Base-by-base conservation (phyloP, 2,329 filamentous ascomycete species). In the Penicillium frequentans region DNA sequence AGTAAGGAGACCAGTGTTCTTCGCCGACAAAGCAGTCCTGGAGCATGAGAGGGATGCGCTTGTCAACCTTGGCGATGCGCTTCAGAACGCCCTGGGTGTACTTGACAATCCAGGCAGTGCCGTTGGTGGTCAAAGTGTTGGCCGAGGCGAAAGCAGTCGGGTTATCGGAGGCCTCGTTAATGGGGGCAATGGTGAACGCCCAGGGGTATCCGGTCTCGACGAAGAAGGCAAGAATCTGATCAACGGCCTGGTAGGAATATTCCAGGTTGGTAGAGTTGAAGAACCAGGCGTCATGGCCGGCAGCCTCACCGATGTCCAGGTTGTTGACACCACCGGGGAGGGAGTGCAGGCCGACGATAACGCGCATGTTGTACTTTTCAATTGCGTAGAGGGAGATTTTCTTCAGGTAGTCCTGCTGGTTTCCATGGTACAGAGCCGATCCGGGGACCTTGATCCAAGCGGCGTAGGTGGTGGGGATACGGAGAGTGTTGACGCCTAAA, bases 281-380 rank as follows among this genome's bases (percentile, higher is more conserved):
- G 57, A 65, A 66, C 65, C 64, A 67, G 21, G 49, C 55, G 44
- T 56, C 60, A 45, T 64, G 59, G 1, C 64, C 64, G 19, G 44
- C 35, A 2, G 59, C 59, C 52, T 67, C 64, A 19, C 64, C 65
- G 16, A 65, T 64, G 14, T 57, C 53, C 3, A 64, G 56, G 19
- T 58, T 29, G 31, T 67, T 68, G 10, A 64, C 48, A 33, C 66
- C 64, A 1, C 64, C 64, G 9, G 64, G 66, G 5, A 68, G 62
- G 1, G 61, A 66, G 54, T 68, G 64, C 4, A 67, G 29, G 23
- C 60, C 66, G 24, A 68, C 26, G 14, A 68, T 57, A 9, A 68
- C 56, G 21, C 60, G 66, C 65, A 67, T 68, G 37, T 51, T 44
- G 31, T 67, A 64, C 14, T 54, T 59, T 5, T 46, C 23, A 24